Evolutionary conservation across 106 monocot genomes (phyloP).

Genomic region (Dendrobium catenatum): DNA sequence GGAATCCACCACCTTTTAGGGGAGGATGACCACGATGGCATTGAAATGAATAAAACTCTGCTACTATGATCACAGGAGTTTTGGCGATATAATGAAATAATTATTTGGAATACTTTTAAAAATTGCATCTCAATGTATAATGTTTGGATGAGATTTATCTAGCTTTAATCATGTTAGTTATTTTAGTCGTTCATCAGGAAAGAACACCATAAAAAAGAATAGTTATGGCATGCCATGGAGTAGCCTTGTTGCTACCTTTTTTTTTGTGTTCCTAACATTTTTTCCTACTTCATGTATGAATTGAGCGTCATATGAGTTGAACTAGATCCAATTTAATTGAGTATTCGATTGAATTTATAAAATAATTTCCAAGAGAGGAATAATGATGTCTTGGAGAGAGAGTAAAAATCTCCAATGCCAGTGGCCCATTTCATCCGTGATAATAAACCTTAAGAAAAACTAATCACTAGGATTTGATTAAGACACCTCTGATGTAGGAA

Average conservation of each 20-base stretch:
- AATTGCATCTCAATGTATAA: neutral
- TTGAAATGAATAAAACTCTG: neutral
- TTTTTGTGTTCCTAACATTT: neutral
- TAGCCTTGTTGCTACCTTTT: neutral
- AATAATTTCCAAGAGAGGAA: neutral
- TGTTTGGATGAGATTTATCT: neutral
- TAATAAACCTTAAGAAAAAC: too few species aligned
- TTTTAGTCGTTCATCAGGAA: neutral
- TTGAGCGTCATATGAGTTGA: neutral
- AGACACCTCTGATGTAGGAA: too few species aligned
- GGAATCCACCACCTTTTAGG: neutral
- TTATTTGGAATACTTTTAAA: neutral
- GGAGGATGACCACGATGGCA: neutral
- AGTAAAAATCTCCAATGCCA: neutral
- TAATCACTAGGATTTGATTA: too few species aligned
- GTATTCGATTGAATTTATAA: neutral
- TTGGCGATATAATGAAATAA: neutral
- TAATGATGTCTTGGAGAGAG: neutral
- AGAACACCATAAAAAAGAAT: neutral
- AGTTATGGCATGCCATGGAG: neutral
- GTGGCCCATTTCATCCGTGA: neutral
- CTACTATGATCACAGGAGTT: neutral
- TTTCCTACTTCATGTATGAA: neutral
- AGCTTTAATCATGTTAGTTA: neutral
- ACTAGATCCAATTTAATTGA: neutral